Evolutionary conservation across 2,329 filamentous ascomycete species (phyloP), one percentile per base, ranked within the genome.

Genomic region (Colletotrichum spinosum): DNA sequence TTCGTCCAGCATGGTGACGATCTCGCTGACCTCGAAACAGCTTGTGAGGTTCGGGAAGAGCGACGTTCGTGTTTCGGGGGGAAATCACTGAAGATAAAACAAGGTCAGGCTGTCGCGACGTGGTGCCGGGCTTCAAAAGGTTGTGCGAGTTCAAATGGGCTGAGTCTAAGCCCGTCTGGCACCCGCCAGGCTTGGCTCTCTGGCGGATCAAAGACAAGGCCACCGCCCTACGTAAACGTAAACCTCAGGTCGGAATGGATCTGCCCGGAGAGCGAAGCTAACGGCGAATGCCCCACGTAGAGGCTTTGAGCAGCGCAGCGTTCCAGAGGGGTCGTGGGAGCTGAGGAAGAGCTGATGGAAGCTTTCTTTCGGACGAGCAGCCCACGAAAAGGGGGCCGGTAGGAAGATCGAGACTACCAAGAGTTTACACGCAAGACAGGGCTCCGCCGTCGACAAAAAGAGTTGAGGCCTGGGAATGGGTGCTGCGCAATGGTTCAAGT

Each of bases 1-100:
- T 77, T 97, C 93, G 88, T 97, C 94, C 72, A 97, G 86, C 94
- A 97, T 97, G 63, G 69, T 76, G 71, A 63, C 48, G 57, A 58
- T 11, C 8, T 44, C 55, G 42, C 8, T 39, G 59, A 45, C 57
- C 35, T 11, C 38, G 49, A 53, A 46, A 38, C 35, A 34, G 41
- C 17, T 53, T 25, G 3, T 46, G 35, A 39, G 17, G 50, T 51
- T 46, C 12, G 25, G n/a, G 44, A 46, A 25, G n/a, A 4, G 44
- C 15, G n/a, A 15, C 25, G 35, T 4, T 10, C 41, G 25, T 25
- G 35, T 35, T 48, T 54, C 25, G 50, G 48, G 13, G 51, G 9
- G 50, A 6, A 35, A n/a, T 37, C 8, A 52, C 44, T 49, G 57
- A 25, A 44, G 44, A 49, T 12, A 25, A 38, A 42, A 12, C 41